Evolutionary conservation across 108 stramenopile genomes (phyloP).

Genomic region (Parietichytrium sp.): DNA sequence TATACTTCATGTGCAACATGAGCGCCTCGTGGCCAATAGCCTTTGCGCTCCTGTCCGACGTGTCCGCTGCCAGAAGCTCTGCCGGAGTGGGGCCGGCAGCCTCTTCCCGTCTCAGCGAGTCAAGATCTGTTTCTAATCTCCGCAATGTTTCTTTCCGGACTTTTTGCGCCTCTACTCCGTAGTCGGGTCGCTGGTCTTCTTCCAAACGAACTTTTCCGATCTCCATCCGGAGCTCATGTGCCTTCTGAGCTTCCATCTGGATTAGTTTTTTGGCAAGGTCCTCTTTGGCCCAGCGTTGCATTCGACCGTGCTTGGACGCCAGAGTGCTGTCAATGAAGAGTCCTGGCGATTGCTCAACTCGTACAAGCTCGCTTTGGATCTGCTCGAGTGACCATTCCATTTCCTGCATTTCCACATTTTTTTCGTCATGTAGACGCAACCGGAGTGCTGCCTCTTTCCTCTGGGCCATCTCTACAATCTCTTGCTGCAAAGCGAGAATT

Average conservation of each 20-base stretch:
- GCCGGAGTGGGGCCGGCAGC: too few species aligned
- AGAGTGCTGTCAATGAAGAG: neutral
- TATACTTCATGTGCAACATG: neutral
- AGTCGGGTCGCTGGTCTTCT: neutral
- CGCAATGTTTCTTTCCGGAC: neutral
- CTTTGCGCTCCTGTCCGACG: neutral
- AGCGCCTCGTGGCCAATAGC: neutral
- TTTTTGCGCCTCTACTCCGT: slow-evolving; percentile 1
- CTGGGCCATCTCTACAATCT: neutral
- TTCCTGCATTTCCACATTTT: slow-evolving; percentile 30
- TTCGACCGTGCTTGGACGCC: neutral
- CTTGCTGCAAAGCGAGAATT: neutral
- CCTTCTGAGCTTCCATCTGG: neutral
- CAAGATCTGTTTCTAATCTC: neutral
- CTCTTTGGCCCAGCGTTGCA: slow-evolving; percentile 36
- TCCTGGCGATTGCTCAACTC: neutral
- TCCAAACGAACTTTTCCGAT: neutral
- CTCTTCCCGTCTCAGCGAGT: neutral
- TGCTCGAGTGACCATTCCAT: neutral
- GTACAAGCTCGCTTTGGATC: neutral
- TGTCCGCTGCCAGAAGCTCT: too few species aligned
- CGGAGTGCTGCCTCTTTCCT: neutral
- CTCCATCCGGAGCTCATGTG: neutral
- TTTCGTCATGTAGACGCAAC: neutral
- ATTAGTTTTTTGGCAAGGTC: neutral